Evolutionary conservation across 1,139 yeast species (phyloP), one percentile per base, ranked within the genome.

Genomic region (Suhomyces choctaworum): DNA sequence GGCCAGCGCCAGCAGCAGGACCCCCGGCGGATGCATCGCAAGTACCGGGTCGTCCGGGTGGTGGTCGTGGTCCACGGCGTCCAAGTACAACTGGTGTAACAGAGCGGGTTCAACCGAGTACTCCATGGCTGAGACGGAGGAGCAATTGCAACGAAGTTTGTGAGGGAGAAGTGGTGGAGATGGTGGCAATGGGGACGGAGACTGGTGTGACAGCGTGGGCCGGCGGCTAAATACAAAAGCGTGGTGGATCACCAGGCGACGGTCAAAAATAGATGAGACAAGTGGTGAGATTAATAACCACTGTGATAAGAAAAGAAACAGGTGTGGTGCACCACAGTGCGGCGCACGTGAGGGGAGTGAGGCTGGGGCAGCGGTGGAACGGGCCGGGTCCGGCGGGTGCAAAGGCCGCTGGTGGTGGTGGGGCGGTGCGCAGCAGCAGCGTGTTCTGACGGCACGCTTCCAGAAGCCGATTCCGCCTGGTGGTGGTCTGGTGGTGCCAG

Each of bases 311-410:
- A 24, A 36, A 31, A 31, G 31, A 36, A 28, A 30, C 24, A 31
- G 35, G 30, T 32, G 32, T 29, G 40, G 35, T 19, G 26, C 40
- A 32, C 40, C 40, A 36, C 40, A 36, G 36, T 36, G 36, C 36
- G 40, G 20, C 14, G 31, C 37, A 34, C 37, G 37, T 34, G 37
- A 34, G 15, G 29, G 12, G 26, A n/a, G 21, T 13, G 20, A 11
- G 9, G 13, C 17, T 8, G 6, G 20, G 20, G 8, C 8, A 7
- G 8, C 20, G 20, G 8, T 17, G 20, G 7, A 7, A 17, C 20
- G 8, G 20, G 20, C 20, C 20, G 20, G 20, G 20, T 17, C 20
- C 6, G 30, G 16, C 14, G n/a, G n/a, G n/a, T n/a, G n/a, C n/a
- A n/a, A n/a, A n/a, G n/a, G n/a, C n/a, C n/a, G n/a, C n/a, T n/a